Percentiles rank a stretch among this genome's conserved stretches.
Evolutionary conservation across 495 filamentous ascomycete species (phyloP).

Genomic region (Xylaria flabelliformis): DNA sequence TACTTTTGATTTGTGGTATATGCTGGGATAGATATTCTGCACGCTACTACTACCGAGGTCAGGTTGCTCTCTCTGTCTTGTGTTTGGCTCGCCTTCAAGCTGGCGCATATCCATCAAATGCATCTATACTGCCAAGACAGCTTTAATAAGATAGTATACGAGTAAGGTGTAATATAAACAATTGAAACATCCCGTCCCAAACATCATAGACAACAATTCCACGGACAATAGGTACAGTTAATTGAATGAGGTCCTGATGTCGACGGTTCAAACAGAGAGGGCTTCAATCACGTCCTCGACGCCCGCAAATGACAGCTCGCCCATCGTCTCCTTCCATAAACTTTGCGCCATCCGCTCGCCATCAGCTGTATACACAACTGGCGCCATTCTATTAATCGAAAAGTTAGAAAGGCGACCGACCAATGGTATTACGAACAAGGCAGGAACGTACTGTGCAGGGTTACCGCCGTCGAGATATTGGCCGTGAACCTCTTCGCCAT

Average conservation of each 20-base stretch:
- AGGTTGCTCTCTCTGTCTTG: too few relatives aligned
- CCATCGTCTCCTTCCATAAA: constrained; percentile 52
- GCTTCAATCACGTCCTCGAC: constrained; percentile 16
- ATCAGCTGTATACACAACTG: constrained; percentile 42
- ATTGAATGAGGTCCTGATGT: not conserved
- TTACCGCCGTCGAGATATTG: constrained; percentile 22
- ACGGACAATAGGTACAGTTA: too few relatives aligned
- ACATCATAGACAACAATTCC: not conserved
- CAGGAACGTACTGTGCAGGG: constrained; percentile 44
- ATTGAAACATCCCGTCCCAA: not conserved
- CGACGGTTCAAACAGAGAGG: not conserved
- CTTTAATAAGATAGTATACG: not conserved
- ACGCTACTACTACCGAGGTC: too few relatives aligned
- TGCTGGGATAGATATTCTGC: too few relatives aligned
- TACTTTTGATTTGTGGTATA: too few relatives aligned
- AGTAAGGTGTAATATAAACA: not conserved
- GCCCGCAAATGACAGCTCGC: constrained; percentile 48
- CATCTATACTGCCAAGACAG: not conserved
- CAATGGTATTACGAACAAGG: not conserved
- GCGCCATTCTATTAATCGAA: constrained; percentile 8
- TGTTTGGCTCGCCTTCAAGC: too few relatives aligned
- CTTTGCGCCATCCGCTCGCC: constrained; percentile 41
- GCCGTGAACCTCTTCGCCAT: constrained; percentile 19
- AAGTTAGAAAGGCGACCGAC: not conserved
- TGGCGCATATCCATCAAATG: too few relatives aligned